Base-by-base conservation (phyloP, 768 basidiomycete genomes). In the Psilocybe azurescens region DNA sequence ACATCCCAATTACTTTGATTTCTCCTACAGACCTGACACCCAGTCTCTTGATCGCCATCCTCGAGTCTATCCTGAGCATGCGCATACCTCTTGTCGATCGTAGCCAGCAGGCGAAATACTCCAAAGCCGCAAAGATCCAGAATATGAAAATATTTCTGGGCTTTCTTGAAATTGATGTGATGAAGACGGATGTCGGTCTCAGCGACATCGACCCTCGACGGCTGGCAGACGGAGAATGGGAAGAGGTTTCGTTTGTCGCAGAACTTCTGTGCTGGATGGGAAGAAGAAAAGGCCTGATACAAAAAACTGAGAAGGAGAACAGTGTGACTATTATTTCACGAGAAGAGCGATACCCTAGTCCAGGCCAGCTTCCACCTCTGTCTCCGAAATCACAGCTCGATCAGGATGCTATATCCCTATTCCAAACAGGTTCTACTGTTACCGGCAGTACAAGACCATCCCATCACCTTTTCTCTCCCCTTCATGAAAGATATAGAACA, bases 81-180 rank as follows among this genome's bases (percentile, higher is more conserved):
- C 84, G 86, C 28, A 83, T 93, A 8, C 84, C 86, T 2, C 77
- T 86, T 10, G 58, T 74, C 28, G 81, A 63, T 65, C 76, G 56
- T 75, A 79, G 39, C 73, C 78, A 67, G 76, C 38, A 64, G 10
- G 33, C 59, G 41, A 49, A 61, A 50, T 53, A 52, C 52, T 39
- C 55, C 52, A 67, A 72, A 56, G 64, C 60, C 1, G 76, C 79
- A 7, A 86, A 86, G 66, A 72, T 90, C 1, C 83, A 89, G 51
- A 84, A 83, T 33, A 88, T 89, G 80, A 91, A 93, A 67, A 78
- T 93, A 3, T 89, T 94, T 58, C 79, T 93, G 6, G 91, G 91
- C 1, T 83, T 91, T 5, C 78, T 93, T 5, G 88, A 90, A 62
- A 82, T 77, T 32, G 90, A 93, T 63, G 74, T 92, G 38, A 69